These are phyloP conservation scores for Parsonsia alboflavescens DNA, from an alignment of 257 asterid species.

Conservation along the genomic window DNA sequence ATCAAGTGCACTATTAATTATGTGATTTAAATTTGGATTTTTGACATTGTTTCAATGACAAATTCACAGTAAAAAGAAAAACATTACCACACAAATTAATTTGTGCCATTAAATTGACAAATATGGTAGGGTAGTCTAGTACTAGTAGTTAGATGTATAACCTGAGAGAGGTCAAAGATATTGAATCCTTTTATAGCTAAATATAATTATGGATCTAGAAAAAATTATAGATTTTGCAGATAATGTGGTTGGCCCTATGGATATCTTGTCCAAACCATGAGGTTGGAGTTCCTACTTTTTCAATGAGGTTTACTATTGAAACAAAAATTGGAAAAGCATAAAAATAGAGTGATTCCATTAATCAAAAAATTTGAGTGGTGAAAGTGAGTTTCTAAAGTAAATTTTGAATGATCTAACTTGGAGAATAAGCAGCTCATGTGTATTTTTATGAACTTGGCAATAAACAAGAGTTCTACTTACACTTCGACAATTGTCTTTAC, in stretches of 20 bases:
- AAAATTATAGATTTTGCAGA: background rate
- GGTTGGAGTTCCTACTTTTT: background rate
- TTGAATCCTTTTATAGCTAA: background rate
- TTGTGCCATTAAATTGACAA: background rate
- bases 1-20: background rate
- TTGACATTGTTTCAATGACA: background rate
- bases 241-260: background rate
- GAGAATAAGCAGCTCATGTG: too few relatives aligned
- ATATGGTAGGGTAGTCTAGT: too few relatives aligned
- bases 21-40: background rate
- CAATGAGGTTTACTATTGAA: too few relatives aligned
- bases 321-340: too few relatives aligned
- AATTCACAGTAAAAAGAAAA: background rate
- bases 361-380: too few relatives aligned
- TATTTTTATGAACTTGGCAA: too few relatives aligned
- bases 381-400: too few relatives aligned
- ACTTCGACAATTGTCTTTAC: too few relatives aligned
- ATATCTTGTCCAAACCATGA: conserved; percentile 9
- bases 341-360: too few relatives aligned
- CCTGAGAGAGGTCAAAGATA: too few relatives aligned
- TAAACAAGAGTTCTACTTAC: too few relatives aligned
- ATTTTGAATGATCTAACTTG: too few relatives aligned
- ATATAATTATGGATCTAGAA: background rate
- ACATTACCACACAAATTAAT: background rate
- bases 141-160: background rate